Evolutionary conservation across 1,284 basidiomycete genomes (phyloP).

Genomic region (Hypsizygus ulmarius): DNA sequence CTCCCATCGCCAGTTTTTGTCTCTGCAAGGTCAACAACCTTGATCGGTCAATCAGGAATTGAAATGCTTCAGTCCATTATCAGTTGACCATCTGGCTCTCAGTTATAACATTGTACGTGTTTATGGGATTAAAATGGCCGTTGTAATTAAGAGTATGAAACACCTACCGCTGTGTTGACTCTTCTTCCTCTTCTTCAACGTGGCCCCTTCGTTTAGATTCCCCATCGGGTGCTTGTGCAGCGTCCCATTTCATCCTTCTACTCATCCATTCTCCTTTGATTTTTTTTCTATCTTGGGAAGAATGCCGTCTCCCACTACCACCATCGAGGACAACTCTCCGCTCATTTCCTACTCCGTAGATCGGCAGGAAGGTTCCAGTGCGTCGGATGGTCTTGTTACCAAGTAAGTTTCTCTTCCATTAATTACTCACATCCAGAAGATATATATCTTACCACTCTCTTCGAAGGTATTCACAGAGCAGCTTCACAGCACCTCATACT

Average conservation of each 20-base stretch:
- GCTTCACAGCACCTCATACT: slow-evolving; percentile 27
- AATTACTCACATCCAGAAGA: neutral
- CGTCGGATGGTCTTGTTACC: slow-evolving; percentile 3
- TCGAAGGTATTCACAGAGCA: slow-evolving; percentile 26
- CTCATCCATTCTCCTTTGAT: neutral
- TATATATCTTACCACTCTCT: neutral
- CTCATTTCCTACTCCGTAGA: slow-evolving; percentile 33
- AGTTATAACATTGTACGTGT: neutral
- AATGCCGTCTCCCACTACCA: slow-evolving; percentile 37
- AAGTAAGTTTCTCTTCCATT: slow-evolving; percentile 2
- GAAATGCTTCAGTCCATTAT: neutral
- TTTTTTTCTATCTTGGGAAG: neutral
- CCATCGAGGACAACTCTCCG: slow-evolving; percentile 41
- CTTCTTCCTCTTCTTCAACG: neutral
- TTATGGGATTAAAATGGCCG: neutral
- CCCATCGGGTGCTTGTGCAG: slow-evolving; percentile 4
- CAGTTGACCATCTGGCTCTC: neutral
- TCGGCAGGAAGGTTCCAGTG: slow-evolving; percentile 30
- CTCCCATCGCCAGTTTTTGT: neutral
- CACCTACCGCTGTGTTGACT: neutral
- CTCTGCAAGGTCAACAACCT: neutral
- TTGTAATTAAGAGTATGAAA: neutral
- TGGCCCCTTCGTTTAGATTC: neutral
- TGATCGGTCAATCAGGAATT: slow-evolving; percentile 2
- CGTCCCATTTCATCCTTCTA: slow-evolving; percentile 1